Evolutionary conservation across 129 eudicot species (phyloP).

Genomic region (Glebionis coronaria): DNA sequence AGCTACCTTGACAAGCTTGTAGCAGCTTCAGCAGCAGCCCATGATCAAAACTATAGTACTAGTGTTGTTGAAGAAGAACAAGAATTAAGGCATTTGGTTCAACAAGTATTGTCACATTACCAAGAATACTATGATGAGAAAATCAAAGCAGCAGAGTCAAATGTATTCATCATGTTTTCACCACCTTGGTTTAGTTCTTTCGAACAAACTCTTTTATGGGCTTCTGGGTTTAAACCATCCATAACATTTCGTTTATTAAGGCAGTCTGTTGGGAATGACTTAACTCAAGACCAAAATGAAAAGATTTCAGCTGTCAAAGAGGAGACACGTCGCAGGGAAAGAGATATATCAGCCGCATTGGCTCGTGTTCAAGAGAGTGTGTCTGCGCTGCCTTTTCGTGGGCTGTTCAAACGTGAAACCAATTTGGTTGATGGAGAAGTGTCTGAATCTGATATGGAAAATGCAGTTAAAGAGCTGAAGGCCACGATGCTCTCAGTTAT

Average conservation of each 20-base stretch:
- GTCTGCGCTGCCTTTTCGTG: constrained; percentile 37
- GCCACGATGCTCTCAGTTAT: constrained; percentile 35
- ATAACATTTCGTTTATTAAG: constrained; percentile 25
- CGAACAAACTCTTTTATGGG: constrained; percentile 42
- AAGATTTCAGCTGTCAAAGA: constrained; percentile 21
- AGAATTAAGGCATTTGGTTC: constrained; percentile 25
- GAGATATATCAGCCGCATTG: constrained; percentile 29
- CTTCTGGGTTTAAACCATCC: constrained; percentile 48
- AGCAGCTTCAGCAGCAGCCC: too few relatives aligned
- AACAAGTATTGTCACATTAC: constrained; percentile 38
- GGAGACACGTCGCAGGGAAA: constrained; percentile 29
- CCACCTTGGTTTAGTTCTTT: constrained; percentile 57
- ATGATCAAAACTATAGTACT: too few relatives aligned
- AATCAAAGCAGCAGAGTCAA: constrained; percentile 24
- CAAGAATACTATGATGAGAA: constrained; percentile 39
- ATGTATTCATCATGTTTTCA: constrained; percentile 34
- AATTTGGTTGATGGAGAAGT: too few relatives aligned
- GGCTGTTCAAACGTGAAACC: constrained; percentile 34
- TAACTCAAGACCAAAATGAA: constrained; percentile 24
- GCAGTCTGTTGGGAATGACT: constrained; percentile 12
- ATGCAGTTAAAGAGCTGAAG: constrained; percentile 34
- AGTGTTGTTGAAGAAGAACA: too few relatives aligned
- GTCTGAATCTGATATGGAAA: constrained; percentile 22
- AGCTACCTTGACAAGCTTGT: constrained; percentile 28
- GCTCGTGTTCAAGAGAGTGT: constrained; percentile 53